Percentiles rank a stretch among this genome's conserved stretches.
These are phyloP conservation scores for Talaromyces trachyspermus DNA, from an alignment of 495 filamentous ascomycete species.

Conservation along the genomic window DNA sequence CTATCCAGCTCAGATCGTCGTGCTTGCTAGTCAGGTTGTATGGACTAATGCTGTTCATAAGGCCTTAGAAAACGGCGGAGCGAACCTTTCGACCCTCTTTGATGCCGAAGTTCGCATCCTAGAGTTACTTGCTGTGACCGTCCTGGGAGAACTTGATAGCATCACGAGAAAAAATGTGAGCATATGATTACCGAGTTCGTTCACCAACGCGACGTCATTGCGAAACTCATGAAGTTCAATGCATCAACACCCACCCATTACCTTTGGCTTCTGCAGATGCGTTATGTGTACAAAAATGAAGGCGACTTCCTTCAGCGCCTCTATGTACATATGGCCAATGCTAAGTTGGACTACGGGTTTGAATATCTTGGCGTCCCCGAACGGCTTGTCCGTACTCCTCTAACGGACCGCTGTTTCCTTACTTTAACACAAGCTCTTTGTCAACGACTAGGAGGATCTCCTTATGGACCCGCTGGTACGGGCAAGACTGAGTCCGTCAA, in stretches of 20 bases:
- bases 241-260: constrained; percentile 78
- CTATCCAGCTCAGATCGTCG: constrained; percentile 91
- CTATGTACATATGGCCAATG: constrained; percentile 94
- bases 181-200: constrained; percentile 98
- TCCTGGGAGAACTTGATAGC: constrained; percentile 82
- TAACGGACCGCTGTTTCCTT: constrained; percentile 96
- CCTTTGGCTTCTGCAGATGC: constrained; percentile 95
- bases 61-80: constrained; percentile 61
- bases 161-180: constrained; percentile 92
- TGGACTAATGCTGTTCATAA: constrained; percentile 84
- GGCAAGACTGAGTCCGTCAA: constrained; percentile 99
- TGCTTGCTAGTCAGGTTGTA: constrained; percentile 88
- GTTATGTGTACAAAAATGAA: constrained; percentile 79
- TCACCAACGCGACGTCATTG: constrained; percentile 87
- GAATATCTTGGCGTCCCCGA: constrained; percentile 97
- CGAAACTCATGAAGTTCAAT: constrained; percentile 66
- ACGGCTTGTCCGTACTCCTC: constrained; percentile 86
- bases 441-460: constrained; percentile 91
- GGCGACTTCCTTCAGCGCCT: constrained; percentile 77
- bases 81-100: constrained; percentile 57
- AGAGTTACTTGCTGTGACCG: constrained; percentile 72
- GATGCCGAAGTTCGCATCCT: constrained; percentile 75
- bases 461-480: constrained; percentile 96
- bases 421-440: constrained; percentile 93
- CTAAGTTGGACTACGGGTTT: constrained; percentile 90